Evolutionary conservation across 768 basidiomycete species (phyloP).

Genomic region (Suillus bovinus): DNA sequence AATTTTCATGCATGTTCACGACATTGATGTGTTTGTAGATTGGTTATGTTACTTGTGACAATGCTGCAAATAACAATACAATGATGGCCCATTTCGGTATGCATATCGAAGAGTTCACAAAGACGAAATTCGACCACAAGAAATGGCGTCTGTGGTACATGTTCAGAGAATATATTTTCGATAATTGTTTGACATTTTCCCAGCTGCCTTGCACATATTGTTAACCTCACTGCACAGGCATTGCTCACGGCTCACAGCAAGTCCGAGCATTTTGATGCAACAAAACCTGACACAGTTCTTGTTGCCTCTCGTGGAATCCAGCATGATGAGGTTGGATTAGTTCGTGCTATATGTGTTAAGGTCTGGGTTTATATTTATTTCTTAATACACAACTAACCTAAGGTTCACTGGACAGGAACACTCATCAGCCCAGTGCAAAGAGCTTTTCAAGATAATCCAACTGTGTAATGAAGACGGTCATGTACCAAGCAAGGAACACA

Average conservation of each 20-base stretch:
- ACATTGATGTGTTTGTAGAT: too few relatives aligned
- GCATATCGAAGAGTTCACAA: not conserved
- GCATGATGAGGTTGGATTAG: too few relatives aligned
- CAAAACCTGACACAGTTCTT: conserved; percentile 18
- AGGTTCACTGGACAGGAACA: conserved; percentile 17
- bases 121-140: too few relatives aligned
- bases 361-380: too few relatives aligned
- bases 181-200: too few relatives aligned
- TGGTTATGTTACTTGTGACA: too few relatives aligned
- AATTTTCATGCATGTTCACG: too few relatives aligned
- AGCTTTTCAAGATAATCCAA: conserved; percentile 23
- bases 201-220: conserved; percentile 22
- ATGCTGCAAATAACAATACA: conserved; percentile 31
- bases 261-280: conserved; percentile 24
- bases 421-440: conserved; percentile 27
- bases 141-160: not conserved
- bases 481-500: conserved; percentile 9
- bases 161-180: too few relatives aligned
- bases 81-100: conserved; percentile 32
- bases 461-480: not conserved
- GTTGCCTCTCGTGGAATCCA: too few relatives aligned
- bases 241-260: conserved; percentile 28
- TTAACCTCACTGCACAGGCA: conserved; percentile 36
- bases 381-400: too few relatives aligned
- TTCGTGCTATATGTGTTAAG: too few relatives aligned